A percentile compares a stretch with the other conserved stretches of the same genome.
phyloP scores from a whole-genome alignment of 1,139 yeast species.

The Kodamaea derodonti region DNA sequence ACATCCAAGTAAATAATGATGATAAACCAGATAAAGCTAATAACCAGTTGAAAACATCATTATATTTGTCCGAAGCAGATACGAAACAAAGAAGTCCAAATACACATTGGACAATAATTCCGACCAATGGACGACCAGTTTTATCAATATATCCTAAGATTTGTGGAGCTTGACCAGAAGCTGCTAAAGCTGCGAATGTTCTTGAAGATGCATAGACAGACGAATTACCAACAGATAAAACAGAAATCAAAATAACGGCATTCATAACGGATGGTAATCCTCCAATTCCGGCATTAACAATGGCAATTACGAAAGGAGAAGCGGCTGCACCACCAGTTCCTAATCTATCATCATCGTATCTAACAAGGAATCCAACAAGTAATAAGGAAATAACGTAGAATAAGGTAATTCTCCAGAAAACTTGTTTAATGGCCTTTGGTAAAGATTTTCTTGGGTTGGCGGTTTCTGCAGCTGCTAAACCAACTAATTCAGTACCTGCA shows the following conservation, averaged over 20 bases:
- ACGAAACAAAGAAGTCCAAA: constrained; percentile 40
- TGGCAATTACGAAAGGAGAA: constrained; percentile 67
- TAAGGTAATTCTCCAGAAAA: constrained; percentile 65
- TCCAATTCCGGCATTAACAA: constrained; percentile 20
- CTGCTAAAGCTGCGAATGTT: constrained; percentile 76
- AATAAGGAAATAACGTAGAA: constrained; percentile 60
- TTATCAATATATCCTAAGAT: constrained; percentile 71
- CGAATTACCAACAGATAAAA: constrained; percentile 24
- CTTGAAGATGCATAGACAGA: constrained; percentile 75
- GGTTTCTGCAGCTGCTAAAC: constrained; percentile 45
- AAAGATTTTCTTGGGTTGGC: constrained; percentile 51
- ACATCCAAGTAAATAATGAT: constrained; percentile 36
- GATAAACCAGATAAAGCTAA: constrained; percentile 36
- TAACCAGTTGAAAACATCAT: constrained; percentile 33
- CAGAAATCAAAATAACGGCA: constrained; percentile 24
- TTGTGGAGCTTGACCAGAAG: constrained; percentile 77
- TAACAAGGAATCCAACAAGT: constrained; percentile 64
- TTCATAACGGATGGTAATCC: constrained; percentile 25
- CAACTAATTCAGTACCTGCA: constrained; percentile 46
- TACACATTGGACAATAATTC: constrained; percentile 50
- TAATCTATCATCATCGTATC: constrained; percentile 51
- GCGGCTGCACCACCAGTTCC: constrained; percentile 53
- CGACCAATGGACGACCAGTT: constrained; percentile 69
- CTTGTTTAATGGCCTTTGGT: constrained; percentile 69
- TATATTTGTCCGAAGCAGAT: constrained; percentile 32